These are phyloP conservation scores for Rhododendron vialii DNA, from an alignment of 148 eudicot species.

Conservation along the genomic window DNA sequence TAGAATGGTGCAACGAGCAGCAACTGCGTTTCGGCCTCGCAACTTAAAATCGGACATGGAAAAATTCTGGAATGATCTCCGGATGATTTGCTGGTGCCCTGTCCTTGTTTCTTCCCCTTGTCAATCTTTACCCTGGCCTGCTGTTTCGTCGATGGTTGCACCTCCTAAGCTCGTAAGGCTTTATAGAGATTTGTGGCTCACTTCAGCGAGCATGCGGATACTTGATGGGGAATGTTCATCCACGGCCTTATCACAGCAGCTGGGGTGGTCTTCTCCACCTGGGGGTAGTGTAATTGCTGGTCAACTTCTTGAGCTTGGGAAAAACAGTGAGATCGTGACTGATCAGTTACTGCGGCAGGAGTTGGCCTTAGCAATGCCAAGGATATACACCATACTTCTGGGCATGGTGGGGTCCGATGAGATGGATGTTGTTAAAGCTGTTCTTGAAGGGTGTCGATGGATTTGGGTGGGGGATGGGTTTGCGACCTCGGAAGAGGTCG, in stretches of 20 bases:
- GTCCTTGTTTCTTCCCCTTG: slow-evolving; percentile 78
- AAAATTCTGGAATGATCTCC: slow-evolving; percentile 91
- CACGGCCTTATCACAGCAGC: slow-evolving; percentile 67
- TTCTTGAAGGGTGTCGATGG: slow-evolving; percentile 96
- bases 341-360: slow-evolving; percentile 81
- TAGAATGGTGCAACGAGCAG: slow-evolving; percentile 75
- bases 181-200: slow-evolving; percentile 85
- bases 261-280: slow-evolving; percentile 96
- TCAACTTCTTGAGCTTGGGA: slow-evolving; percentile 99
- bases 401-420: slow-evolving; percentile 75
- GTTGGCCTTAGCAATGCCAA: slow-evolving; percentile 91
- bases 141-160: slow-evolving; percentile 73
- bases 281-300: slow-evolving; percentile 96
- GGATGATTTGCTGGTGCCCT: slow-evolving; percentile 90
- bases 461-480: slow-evolving; percentile 99
- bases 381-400: slow-evolving; percentile 72
- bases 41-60: slow-evolving; percentile 71
- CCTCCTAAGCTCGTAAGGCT: slow-evolving; percentile 91
- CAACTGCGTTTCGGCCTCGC: slow-evolving; percentile 67
- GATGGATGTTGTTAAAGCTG: slow-evolving; percentile 90
- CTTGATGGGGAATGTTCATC: slow-evolving; percentile 94
- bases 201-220: slow-evolving; percentile 95
- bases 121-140: slow-evolving; percentile 90
- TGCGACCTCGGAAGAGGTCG: slow-evolving; percentile 90
- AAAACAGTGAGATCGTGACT: slow-evolving; percentile 78